Percentiles rank a stretch among this genome's conserved stretches.
Evolutionary conservation across 768 basidiomycete genomes (phyloP).

Genomic region (Leccinum uliginosum): DNA sequence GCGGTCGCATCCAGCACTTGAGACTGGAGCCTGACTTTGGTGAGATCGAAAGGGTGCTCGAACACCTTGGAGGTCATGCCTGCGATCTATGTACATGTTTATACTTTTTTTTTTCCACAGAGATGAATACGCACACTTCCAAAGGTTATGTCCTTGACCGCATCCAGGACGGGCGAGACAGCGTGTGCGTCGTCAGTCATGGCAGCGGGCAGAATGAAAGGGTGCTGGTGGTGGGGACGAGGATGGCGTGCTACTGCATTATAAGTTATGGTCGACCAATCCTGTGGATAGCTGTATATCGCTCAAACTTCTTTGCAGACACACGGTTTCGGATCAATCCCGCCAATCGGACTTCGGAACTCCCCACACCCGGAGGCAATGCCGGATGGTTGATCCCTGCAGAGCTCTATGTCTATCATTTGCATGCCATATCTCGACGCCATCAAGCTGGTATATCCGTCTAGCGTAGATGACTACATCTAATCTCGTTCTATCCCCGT

Average conservation of each 20-base stretch:
- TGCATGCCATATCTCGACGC: neutral
- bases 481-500: conserved; percentile 3
- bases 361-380: neutral
- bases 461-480: neutral
- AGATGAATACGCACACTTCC: conserved; percentile 46
- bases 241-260: conserved; percentile 21
- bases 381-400: too few relatives aligned
- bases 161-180: conserved; percentile 16
- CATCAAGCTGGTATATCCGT: neutral
- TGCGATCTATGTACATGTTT: conserved; percentile 49
- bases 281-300: conserved; percentile 19
- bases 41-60: conserved; percentile 94
- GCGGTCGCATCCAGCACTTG: conserved; percentile 71
- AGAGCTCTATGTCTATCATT: neutral
- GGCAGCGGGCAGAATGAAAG: neutral
- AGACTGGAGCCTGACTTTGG: conserved; percentile 90
- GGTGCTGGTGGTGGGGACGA: neutral
- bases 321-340: conserved; percentile 4
- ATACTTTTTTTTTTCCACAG: neutral
- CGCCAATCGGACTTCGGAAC: conserved; percentile 10
- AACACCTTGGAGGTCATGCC: conserved; percentile 84
- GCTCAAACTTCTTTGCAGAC: conserved; percentile 8
- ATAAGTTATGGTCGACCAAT: conserved; percentile 21
- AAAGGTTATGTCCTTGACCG: conserved; percentile 49
- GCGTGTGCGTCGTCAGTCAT: conserved; percentile 22